Evolutionary conservation across 371 early-diverging fungal genomes (phyloP), one percentile per base, ranked within the genome.

Genomic region (Mycotypha africana): DNA sequence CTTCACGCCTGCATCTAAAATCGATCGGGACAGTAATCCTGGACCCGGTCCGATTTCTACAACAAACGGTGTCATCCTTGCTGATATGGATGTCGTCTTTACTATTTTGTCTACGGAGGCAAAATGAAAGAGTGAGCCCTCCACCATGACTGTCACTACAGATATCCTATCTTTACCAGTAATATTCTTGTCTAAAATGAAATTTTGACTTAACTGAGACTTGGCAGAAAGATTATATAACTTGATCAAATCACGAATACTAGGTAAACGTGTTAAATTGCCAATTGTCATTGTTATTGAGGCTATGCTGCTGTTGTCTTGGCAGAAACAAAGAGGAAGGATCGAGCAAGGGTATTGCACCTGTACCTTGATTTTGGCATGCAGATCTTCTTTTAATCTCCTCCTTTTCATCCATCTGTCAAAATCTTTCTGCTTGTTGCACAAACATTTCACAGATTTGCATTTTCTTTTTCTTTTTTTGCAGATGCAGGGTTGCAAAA

Each of bases 41-140:
- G 91, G 91, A 0, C 88, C 91, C 38, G 92, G 89, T 1, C 91
- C 92, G 15, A 91, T 88, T 63, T 91, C 92, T 20, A 91, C 70
- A n/a, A 86, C 81, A 4, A 90, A 64, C 12, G 81, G 69, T 41
- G 84, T 78, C 8, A 67, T 48, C n/a, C n/a, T n/a, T 8, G 60
- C 46, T 17, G 78, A 71, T 22, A 86, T 62, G n/a, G 70, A 63
- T 2, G 88, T 81, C 8, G 74, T 68, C 22, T 72, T 59, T 5
- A 81, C 76, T 35, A 91, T 85, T 38, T 85, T 86, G 56, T 89
- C 89, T 85, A 35, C n/a, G n/a, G n/a, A n/a, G n/a, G n/a, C n/a
- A n/a, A 21, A 19, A 55, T 12, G 19, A 22, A 11, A 31, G 19
- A 32, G 22, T 30, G 12, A 36, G 35, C 44, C 23, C 50, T 47